These are phyloP conservation scores for Sporothrix phasma DNA, from an alignment of 2,329 filamentous ascomycete genomes.

Conservation along the genomic window DNA sequence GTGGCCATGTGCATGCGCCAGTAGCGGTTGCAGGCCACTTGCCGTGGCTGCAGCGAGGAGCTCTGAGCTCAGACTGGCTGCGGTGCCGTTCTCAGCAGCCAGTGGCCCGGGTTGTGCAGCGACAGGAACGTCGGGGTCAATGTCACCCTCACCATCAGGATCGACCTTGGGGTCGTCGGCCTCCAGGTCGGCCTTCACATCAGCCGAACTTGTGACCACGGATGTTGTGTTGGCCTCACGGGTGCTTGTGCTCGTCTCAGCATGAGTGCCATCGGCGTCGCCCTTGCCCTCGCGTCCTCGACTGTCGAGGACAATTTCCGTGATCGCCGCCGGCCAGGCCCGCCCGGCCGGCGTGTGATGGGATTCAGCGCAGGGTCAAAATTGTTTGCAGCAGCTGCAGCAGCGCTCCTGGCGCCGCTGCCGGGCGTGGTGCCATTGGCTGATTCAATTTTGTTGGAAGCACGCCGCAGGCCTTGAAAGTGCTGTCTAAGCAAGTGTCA, in stretches of 20 bases:
- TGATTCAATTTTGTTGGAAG: constrained; percentile 43
- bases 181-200: not conserved
- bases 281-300: constrained; percentile 16
- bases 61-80: not conserved
- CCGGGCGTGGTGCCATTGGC: not conserved
- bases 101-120: not conserved
- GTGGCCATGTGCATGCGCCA: not conserved
- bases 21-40: not conserved
- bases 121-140: not conserved
- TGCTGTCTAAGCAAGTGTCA: constrained; percentile 33
- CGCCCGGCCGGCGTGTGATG: constrained; percentile 46
- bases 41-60: not conserved
- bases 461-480: constrained; percentile 48
- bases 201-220: not conserved
- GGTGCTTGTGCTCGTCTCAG: not conserved
- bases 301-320: constrained; percentile 31
- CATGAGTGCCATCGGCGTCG: not conserved
- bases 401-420: constrained; percentile 18
- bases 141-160: not conserved
- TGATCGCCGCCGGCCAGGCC: constrained; percentile 46
- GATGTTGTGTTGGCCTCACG: not conserved
- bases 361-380: constrained; percentile 46
- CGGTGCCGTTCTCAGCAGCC: not conserved
- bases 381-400: constrained; percentile 23
- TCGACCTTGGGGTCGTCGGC: not conserved